These are phyloP conservation scores for Chrysochromulina parva DNA, from an alignment of 78 protist genomes.

Conservation along the genomic window DNA sequence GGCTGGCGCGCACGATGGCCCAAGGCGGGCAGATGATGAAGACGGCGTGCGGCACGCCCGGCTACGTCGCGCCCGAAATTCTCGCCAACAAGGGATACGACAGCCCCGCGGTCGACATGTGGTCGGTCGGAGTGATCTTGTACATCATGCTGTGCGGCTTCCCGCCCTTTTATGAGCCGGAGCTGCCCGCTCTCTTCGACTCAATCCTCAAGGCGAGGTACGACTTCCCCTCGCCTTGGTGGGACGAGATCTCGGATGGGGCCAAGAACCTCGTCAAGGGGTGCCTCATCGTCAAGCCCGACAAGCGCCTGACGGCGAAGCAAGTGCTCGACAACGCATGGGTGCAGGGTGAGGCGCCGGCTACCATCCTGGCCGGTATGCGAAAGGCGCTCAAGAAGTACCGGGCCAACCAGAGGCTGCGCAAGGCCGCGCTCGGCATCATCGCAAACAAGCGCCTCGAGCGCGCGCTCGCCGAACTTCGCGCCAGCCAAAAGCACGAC, in stretches of 20 bases:
- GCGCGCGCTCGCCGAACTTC: too few relatives aligned
- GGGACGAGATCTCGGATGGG: neutral
- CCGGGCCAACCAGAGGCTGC: too few relatives aligned
- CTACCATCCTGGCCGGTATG: too few relatives aligned
- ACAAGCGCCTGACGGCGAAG: too few relatives aligned
- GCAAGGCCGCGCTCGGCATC: too few relatives aligned
- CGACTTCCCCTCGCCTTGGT: neutral
- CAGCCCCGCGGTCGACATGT: conserved; percentile 47
- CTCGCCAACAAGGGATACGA: neutral
- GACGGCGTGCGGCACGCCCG: too few relatives aligned
- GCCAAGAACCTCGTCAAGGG: conserved; percentile 18
- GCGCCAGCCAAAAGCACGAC: too few relatives aligned
- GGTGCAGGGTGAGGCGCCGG: too few relatives aligned
- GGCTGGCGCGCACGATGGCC: neutral
- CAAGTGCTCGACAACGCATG: too few relatives aligned
- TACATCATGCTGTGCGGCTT: conserved; percentile 46
- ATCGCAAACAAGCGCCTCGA: too few relatives aligned
- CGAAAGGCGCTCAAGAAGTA: too few relatives aligned
- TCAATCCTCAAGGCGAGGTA: neutral
- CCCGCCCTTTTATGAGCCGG: conserved; percentile 16
- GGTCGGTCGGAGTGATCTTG: conserved; percentile 61
- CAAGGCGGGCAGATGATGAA: neutral
- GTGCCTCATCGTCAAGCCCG: neutral
- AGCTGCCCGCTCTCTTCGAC: neutral
- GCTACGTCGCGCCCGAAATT: too few relatives aligned